Evolutionary conservation across 163 green algal genomes (phyloP).

Genomic region (Scenedesmus sp.): DNA sequence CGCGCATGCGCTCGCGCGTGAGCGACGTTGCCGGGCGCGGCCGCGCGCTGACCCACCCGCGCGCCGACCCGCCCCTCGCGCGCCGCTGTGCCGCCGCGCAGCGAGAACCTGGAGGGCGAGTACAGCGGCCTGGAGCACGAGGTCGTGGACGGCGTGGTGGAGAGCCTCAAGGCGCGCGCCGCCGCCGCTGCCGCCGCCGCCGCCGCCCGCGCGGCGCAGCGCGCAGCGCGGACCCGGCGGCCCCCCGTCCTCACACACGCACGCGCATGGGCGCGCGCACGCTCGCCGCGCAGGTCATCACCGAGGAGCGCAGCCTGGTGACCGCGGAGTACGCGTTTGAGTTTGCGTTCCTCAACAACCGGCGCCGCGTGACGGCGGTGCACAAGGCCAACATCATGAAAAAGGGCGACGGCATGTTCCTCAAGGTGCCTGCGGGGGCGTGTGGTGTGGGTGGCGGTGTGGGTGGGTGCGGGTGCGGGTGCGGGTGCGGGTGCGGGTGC

Average conservation of each 20-base stretch:
- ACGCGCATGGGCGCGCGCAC: no score
- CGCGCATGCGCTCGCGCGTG: no score
- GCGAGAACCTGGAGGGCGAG: conserved; percentile 97
- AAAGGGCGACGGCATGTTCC: conserved; percentile 80
- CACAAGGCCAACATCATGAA: conserved; percentile 96
- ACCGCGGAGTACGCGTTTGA: conserved; percentile 87
- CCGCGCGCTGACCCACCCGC: no score
- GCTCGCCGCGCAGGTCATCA: conserved; percentile 79
- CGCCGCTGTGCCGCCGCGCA: conserved; percentile 37
- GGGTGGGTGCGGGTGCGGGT: no score
- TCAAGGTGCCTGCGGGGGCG: no score
- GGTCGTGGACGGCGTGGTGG: conserved; percentile 93
- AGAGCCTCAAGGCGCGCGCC: conserved; percentile 82
- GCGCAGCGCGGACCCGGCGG: no score
- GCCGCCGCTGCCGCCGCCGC: no score
- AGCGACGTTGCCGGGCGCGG: no score
- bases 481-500: no score
- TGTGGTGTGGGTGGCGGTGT: not conserved
- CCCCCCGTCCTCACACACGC: no score
- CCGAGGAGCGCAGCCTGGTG: conserved; percentile 66
- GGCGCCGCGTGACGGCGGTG: conserved; percentile 73
- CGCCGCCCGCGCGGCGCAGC: no score
- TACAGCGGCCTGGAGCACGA: conserved; percentile 96
- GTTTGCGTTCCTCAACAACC: conserved; percentile 81
- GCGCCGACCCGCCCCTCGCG: no score